Base-by-base conservation (phyloP, 371 early-diverging fungal species). In the Mortierella sp. region DNA sequence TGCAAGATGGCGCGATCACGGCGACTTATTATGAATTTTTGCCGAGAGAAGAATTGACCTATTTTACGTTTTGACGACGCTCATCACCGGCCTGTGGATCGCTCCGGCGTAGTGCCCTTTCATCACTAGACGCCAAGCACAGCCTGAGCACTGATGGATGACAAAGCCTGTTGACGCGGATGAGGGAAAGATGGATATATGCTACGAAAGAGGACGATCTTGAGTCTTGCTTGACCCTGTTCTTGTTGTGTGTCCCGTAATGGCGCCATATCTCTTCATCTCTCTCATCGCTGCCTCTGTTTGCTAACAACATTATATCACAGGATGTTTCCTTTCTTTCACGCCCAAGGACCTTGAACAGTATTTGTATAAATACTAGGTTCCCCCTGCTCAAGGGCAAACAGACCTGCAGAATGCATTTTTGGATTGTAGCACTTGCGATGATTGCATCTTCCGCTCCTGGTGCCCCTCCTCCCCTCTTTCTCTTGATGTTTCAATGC, bases 371-470 rank as follows among this genome's bases (percentile, higher is more conserved):
- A 55, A 27, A 41, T 43, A 31, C 30, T 3, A 41, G 26, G n/a
- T n/a, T n/a, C n/a, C n/a, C n/a, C n/a, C n/a, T n/a, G n/a, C n/a
- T n/a, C n/a, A n/a, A n/a, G n/a, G n/a, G n/a, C n/a, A n/a, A n/a
- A n/a, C n/a, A n/a, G n/a, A n/a, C n/a, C n/a, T n/a, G n/a, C n/a
- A n/a, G n/a, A n/a, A n/a, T n/a, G n/a, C n/a, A n/a, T n/a, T n/a
- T n/a, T n/a, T n/a, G n/a, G n/a, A n/a, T n/a, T 26, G 50, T 24
- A 50, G 39, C 48, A 8, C 27, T 19, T 62, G 41, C 62, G 62
- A 62, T 65, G 65, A 59, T 58, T 14, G 62, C 76, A 54, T 57
- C 68, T 64, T 43, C 47, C 34, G 47, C 47, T 59, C 53, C 56
- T 56, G 53, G 27, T n/a, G n/a, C n/a, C n/a, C n/a, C n/a, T n/a